A percentile compares a stretch with the other conserved stretches of the same genome.
These are phyloP conservation scores for Fusarium udum DNA, from an alignment of 2,329 filamentous ascomycete species.

Conservation along the genomic window DNA sequence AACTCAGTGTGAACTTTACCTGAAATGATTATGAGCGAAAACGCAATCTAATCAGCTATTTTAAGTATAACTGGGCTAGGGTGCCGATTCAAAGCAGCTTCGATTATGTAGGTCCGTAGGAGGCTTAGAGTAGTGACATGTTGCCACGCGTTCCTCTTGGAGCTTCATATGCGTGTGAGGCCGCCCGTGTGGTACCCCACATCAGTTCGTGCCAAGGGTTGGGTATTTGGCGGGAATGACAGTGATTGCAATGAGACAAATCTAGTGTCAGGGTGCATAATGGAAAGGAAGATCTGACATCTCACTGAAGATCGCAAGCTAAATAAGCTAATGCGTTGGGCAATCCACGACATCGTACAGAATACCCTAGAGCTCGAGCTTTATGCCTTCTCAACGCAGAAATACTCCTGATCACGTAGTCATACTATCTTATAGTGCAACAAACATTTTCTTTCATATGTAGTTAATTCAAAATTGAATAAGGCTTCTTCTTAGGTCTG, in stretches of 20 bases:
- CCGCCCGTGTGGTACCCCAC: conserved; percentile 32
- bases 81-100: background rate
- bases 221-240: background rate
- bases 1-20: background rate
- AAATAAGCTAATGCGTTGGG: background rate
- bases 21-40: background rate
- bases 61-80: background rate
- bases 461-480: background rate
- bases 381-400: too few relatives aligned
- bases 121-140: conserved; percentile 11
- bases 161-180: conserved; percentile 22
- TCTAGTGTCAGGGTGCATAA: conserved; percentile 9
- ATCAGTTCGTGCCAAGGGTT: conserved; percentile 22
- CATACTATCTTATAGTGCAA: background rate
- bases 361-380: conserved; percentile 4
- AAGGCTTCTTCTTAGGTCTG: background rate
- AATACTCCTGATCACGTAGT: background rate
- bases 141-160: conserved; percentile 34
- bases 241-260: conserved; percentile 14
- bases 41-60: background rate
- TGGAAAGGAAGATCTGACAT: conserved; percentile 16
- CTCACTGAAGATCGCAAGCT: background rate
- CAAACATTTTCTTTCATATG: background rate
- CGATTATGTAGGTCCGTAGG: background rate
- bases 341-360: background rate